Base-by-base conservation (phyloP, 2,329 filamentous ascomycete genomes). In the Raffaelea albimanens region DNA sequence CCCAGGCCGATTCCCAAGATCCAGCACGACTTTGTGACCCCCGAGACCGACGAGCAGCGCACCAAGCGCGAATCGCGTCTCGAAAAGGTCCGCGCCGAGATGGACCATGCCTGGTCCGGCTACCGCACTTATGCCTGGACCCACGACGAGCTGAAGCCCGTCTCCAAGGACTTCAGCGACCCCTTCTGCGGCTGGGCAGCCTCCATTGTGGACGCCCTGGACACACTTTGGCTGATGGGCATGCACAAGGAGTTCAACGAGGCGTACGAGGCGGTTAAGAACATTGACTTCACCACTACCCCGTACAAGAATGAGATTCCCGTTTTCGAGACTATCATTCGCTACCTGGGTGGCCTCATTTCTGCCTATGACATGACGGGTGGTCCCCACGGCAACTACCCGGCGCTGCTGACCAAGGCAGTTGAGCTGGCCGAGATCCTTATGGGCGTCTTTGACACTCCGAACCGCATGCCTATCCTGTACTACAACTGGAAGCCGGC, bases 121-220 rank as follows among this genome's bases (percentile, higher is more conserved):
- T 97, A 97, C 67, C 85, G 77, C 59, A 72, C 80, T 51, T 73
- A 82, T 57, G 91, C 90, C 11, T 93, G 87, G 80, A 78, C 82
- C 52, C 86, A 94, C 56, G 93, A 97, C 59, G 93, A 97, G 67
- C 67, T 97, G 16, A 75, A 68, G 40, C 93, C 93, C 2, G 70
- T 91, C 10, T 76, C 78, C 25, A 82, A 82, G 45, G 69, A 67
- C 14, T 79, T 71, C 53, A 78, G 79, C 18, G 85, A 96, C 59
- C 87, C 88, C 0, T 97, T 97, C 63, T 91, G 88, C 60, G 87
- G 85, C 44, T 95, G 89, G 89, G 86, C 86, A 18, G 89, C 89
- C 16, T 94, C 89, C 0, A 62, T 95, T 51, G 85, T 95, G 5
- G 89, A 95, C 67, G 71, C 79, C 1, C 67, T 91, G 45, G 88